These are phyloP conservation scores for Polyporus arcularius DNA, from an alignment of 768 basidiomycete genomes.

Conservation along the genomic window DNA sequence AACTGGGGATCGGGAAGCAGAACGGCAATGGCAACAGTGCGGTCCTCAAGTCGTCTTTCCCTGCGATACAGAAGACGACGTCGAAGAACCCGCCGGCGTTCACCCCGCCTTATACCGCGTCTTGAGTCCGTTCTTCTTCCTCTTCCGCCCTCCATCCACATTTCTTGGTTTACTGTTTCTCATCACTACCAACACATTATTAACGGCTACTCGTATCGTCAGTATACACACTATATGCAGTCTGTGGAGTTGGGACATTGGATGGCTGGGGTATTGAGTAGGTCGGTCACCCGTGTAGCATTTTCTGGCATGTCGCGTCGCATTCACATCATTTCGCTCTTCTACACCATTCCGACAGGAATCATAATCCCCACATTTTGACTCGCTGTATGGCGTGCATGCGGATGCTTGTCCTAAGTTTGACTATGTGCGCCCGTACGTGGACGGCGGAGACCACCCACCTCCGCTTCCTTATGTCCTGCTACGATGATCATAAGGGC, in stretches of 20 bases:
- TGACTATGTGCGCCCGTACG: no score
- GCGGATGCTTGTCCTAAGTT: no score
- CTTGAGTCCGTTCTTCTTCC: background rate
- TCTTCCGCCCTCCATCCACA: background rate
- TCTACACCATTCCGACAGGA: background rate
- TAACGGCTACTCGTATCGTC: no score
- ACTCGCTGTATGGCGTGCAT: no score
- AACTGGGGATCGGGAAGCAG: conserved; percentile 79
- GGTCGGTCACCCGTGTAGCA: no score
- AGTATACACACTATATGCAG: no score
- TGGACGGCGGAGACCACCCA: no score
- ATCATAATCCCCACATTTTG: background rate
- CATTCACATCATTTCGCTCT: background rate
- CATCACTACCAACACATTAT: background rate
- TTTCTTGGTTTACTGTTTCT: background rate
- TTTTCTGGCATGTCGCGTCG: background rate
- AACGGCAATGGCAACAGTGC: conserved; percentile 42
- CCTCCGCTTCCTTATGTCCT: no score
- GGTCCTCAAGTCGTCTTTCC: conserved; percentile 74
- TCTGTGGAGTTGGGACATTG: no score
- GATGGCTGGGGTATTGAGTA: no score
- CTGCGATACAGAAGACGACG: conserved; percentile 49
- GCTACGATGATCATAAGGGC: no score
- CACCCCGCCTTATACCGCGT: conserved; percentile 38
- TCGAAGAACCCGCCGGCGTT: conserved; percentile 31